A percentile compares a stretch with the other conserved stretches of the same genome.
phyloP scores from a whole-genome alignment of 768 basidiomycete genomes.

The Trametes cubensis region DNA sequence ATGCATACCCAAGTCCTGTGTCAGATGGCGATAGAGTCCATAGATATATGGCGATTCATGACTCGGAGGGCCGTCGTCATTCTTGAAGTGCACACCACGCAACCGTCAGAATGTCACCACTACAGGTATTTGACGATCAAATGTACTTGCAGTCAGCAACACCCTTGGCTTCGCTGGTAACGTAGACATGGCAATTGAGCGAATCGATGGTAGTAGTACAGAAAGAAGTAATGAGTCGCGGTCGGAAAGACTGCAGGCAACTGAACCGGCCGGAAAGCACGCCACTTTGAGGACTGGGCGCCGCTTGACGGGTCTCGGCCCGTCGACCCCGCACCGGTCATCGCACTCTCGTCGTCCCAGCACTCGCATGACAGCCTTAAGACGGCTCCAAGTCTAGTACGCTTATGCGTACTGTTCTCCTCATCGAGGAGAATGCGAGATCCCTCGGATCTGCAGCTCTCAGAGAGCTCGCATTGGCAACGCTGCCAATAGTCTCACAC shows the following conservation, averaged over 20 bases:
- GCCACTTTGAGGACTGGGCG: background rate
- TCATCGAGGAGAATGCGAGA: background rate
- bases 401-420: background rate
- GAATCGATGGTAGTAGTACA: background rate
- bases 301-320: background rate
- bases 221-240: background rate
- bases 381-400: background rate
- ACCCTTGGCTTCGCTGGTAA: conserved; percentile 33
- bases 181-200: conserved; percentile 26
- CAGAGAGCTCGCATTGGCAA: too few relatives aligned
- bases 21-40: conserved; percentile 66
- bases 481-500: too few relatives aligned
- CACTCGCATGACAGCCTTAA: too few relatives aligned
- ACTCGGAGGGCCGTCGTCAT: conserved; percentile 84
- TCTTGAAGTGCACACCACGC: conserved; percentile 43
- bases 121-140: background rate
- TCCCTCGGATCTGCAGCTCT: background rate
- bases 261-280: background rate
- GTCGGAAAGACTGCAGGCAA: background rate
- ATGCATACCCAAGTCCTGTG: conserved; percentile 55
- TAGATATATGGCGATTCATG: conserved; percentile 75
- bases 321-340: background rate
- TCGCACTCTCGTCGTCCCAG: too few relatives aligned
- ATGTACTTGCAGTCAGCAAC: conserved; percentile 46
- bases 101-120: background rate